Percentiles rank a stretch among this genome's conserved stretches.
Conservation (phyloP, 2,329 filamentous ascomycete species). For the Amphichorda felina region DNA sequence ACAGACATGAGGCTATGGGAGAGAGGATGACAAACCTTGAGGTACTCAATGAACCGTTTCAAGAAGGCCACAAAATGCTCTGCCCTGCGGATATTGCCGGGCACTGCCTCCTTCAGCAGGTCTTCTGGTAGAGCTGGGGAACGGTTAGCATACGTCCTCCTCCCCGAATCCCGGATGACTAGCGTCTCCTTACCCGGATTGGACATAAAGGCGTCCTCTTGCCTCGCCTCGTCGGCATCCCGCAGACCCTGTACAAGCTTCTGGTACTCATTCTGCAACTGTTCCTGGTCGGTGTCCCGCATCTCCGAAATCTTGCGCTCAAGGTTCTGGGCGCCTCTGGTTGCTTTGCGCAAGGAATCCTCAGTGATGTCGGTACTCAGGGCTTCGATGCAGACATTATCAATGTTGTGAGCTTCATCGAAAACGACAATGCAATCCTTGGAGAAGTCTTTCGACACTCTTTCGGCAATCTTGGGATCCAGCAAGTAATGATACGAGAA, state of each 20-base stretch:
- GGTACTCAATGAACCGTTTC: slow-evolving; percentile 93
- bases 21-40: slow-evolving; percentile 43
- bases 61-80: slow-evolving; percentile 94
- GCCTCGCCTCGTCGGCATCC: slow-evolving; percentile 76
- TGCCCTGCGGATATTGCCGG: slow-evolving; percentile 88
- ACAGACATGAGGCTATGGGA: too few relatives aligned
- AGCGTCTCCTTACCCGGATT: slow-evolving; percentile 50
- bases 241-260: slow-evolving; percentile 88
- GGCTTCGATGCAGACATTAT: slow-evolving; percentile 98
- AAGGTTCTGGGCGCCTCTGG: slow-evolving; percentile 78
- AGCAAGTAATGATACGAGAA: slow-evolving; percentile 98
- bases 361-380: slow-evolving; percentile 95
- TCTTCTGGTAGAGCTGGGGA: slow-evolving; percentile 76
- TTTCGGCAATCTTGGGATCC: slow-evolving; percentile 93
- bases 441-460: slow-evolving; percentile 88
- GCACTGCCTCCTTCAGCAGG: slow-evolving; percentile 86
- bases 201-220: slow-evolving; percentile 94
- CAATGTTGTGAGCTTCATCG: slow-evolving; percentile 97
- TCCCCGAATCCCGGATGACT: too few relatives aligned
- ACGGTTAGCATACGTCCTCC: slow-evolving; percentile 9
- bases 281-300: slow-evolving; percentile 90
- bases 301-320: slow-evolving; percentile 88
- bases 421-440: slow-evolving; percentile 99
- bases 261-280: slow-evolving; percentile 88
- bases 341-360: slow-evolving; percentile 83